These are phyloP conservation scores for Pezicula carpinea DNA, from an alignment of 2,329 filamentous ascomycete species.

Conservation along the genomic window DNA sequence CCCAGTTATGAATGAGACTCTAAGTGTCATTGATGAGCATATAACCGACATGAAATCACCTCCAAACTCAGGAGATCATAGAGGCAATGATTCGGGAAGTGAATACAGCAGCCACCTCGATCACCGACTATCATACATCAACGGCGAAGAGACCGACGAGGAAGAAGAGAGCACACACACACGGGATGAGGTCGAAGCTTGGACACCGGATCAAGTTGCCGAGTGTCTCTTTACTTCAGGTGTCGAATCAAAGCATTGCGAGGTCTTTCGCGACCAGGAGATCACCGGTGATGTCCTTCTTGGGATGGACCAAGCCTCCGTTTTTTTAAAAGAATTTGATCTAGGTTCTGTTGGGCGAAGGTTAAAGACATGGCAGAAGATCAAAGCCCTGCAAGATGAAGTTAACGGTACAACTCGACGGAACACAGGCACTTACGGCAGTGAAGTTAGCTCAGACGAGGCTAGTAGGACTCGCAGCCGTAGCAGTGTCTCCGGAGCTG, in stretches of 20 bases:
- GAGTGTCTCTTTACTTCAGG: constrained; percentile 83
- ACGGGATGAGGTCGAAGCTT: constrained; percentile 69
- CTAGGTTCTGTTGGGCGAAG: constrained; percentile 85
- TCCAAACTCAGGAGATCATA: constrained; percentile 36
- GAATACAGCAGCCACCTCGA: constrained; percentile 80
- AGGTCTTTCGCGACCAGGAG: constrained; percentile 93
- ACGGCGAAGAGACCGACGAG: constrained; percentile 91
- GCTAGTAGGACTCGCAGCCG: constrained; percentile 40
- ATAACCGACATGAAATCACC: constrained; percentile 76
- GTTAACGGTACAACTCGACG: constrained; percentile 55
- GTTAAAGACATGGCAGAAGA: constrained; percentile 94
- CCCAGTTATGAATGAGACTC: constrained; percentile 86
- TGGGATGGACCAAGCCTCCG: constrained; percentile 90
- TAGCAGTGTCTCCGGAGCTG: constrained; percentile 21
- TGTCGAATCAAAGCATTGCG: constrained; percentile 84
- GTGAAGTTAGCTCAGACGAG: constrained; percentile 54
- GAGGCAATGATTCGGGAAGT: constrained; percentile 74
- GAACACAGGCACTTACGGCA: constrained; percentile 52
- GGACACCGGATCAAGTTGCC: constrained; percentile 78
- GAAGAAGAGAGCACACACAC: constrained; percentile 73
- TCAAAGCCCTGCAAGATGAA: constrained; percentile 87
- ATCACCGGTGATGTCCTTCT: constrained; percentile 90
- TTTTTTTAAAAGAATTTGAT: constrained; percentile 94
- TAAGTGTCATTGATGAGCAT: constrained; percentile 95
- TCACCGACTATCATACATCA: constrained; percentile 82